phyloP scores from a whole-genome alignment of 768 basidiomycete species.

The Lentinus brumalis region DNA sequence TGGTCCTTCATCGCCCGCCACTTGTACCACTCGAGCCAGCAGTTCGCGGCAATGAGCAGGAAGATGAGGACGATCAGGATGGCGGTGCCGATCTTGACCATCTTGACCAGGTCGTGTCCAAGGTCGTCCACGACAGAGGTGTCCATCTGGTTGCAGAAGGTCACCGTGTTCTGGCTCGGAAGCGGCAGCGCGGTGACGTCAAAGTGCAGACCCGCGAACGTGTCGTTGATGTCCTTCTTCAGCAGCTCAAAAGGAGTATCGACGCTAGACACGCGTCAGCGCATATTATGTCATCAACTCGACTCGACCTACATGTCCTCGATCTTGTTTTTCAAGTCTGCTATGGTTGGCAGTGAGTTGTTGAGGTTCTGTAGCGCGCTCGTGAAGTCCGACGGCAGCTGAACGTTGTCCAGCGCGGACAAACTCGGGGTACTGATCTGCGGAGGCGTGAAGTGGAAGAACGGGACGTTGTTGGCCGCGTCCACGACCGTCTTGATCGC shows the following conservation, averaged over 20 bases:
- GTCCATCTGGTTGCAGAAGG: constrained; percentile 81
- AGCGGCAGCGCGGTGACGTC: constrained; percentile 75
- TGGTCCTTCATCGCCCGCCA: constrained; percentile 74
- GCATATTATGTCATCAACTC: background rate
- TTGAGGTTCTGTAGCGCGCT: constrained; percentile 77
- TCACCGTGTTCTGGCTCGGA: constrained; percentile 65
- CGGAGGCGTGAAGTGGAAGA: constrained; percentile 67
- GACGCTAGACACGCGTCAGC: constrained; percentile 46
- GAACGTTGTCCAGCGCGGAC: constrained; percentile 71
- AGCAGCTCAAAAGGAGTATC: constrained; percentile 86
- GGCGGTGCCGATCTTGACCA: constrained; percentile 77
- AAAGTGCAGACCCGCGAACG: constrained; percentile 73
- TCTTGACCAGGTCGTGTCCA: constrained; percentile 73
- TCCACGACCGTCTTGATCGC: constrained; percentile 64
- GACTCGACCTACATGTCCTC: constrained; percentile 60
- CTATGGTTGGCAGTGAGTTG: constrained; percentile 73
- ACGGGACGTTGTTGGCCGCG: constrained; percentile 52
- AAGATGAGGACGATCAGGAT: constrained; percentile 74
- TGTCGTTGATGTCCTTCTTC: constrained; percentile 88
- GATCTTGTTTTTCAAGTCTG: constrained; percentile 69
- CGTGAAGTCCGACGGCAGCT: constrained; percentile 77
- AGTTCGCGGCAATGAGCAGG: constrained; percentile 72
- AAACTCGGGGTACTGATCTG: constrained; percentile 78
- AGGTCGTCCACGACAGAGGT: constrained; percentile 86
- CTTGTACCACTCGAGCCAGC: constrained; percentile 84